Conservation (phyloP, 805 yeast species). For the Yamadazyma nakazawae region DNA sequence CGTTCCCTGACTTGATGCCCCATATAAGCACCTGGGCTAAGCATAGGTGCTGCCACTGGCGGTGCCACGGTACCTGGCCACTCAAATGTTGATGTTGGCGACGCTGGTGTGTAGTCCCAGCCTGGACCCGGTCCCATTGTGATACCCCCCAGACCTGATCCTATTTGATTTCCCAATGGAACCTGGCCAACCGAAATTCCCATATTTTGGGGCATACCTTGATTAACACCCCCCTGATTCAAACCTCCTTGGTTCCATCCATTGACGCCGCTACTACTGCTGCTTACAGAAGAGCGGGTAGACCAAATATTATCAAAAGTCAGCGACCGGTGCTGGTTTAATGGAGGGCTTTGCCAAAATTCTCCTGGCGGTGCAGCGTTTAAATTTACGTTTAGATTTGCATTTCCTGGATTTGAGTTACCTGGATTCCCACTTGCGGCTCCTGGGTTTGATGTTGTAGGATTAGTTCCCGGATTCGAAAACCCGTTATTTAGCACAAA, state of each 20-base stretch:
- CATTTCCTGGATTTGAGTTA: neutral
- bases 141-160: no score
- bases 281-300: slow-evolving; percentile 2
- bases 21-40: neutral
- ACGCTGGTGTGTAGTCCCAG: neutral
- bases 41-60: neutral
- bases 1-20: neutral
- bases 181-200: no score
- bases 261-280: neutral
- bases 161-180: no score
- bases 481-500: neutral
- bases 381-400: neutral
- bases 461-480: neutral
- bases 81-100: neutral
- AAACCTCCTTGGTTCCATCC: neutral
- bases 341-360: slow-evolving; percentile 3
- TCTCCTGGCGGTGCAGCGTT: neutral
- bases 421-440: neutral
- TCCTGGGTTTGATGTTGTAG: neutral
- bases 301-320: slow-evolving; percentile 19
- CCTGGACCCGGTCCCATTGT: neutral
- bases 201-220: no score
- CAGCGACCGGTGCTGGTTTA: slow-evolving; percentile 11
- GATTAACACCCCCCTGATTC: no score
- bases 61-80: neutral